Base-by-base conservation (phyloP, 2,329 filamentous ascomycete genomes). In the Pyrenophora seminiperda region DNA sequence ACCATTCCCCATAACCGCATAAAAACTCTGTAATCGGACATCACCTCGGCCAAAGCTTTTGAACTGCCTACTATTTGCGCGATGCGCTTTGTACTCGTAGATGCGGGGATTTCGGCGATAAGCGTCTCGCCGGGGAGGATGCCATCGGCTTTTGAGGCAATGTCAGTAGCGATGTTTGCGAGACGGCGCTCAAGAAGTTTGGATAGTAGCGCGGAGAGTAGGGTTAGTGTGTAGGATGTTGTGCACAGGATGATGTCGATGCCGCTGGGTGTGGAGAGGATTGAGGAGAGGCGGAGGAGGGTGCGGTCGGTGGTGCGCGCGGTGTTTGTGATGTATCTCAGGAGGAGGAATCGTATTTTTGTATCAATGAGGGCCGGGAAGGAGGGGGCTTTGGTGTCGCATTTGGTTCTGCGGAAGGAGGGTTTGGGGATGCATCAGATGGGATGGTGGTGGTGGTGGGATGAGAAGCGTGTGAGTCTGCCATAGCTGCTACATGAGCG, bases 1-100 rank as follows among this genome's bases (percentile, higher is more conserved):
- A 96, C 64, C 63, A 92, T 70, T 0, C 85, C 87, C 87, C 90
- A 96, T 22, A 97, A 79, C 0, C 91, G 82, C 55, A 83, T 76
- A 68, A 92, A 90, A 50, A 86, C 87, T 53, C 89, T 80, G 54
- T 85, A 83, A 67, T 94, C 89, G 60, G 80, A 81, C 38, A 94
- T 79, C 44, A 93, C 76, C 27, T 74, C 79, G 14, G 85, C 83
- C 11, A 96, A 79, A 11, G 73, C 67, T 51, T 73, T 75, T 5
- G 71, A 63, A 11, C 65, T 62, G 1, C 62, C 63, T 4, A 69
- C 66, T 0, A 64, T 54, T 18, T 71, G 63, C 4, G 65, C 68
- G 14, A 76, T 66, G 22, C 70, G 54, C 22, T 65, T 66, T n/a
- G 67, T 70, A 41, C 53, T 41, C 2, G 56, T 27, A 1, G 75